Evolutionary conservation across 495 filamentous ascomycete species (phyloP), one percentile per base, ranked within the genome.

Genomic region (Trichoderma gamsii): DNA sequence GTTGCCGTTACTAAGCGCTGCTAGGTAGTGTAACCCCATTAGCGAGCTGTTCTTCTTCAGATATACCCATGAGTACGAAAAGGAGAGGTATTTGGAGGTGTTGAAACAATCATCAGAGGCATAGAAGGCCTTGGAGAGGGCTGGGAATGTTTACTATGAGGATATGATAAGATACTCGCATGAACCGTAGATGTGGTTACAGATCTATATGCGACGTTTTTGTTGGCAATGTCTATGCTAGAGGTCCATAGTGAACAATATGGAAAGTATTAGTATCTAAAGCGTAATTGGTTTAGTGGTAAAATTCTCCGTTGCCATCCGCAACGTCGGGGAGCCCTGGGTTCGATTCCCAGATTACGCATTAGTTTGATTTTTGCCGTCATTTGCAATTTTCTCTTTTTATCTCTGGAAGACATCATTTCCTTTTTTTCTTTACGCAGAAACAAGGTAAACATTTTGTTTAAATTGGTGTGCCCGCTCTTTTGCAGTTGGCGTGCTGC

Each of bases 201-300:
- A 38, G 35, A 38, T 38, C 8, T 38, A 49, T 49, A 13, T n/a
- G 4, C 13, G n/a, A 49, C 0, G n/a, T n/a, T 1, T 49, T 11
- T 5, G 4, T 21, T 56, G n/a, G 15, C n/a, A 16, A 3, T 49
- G 18, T 49, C n/a, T 49, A n/a, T 11, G 6, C n/a, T 11, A n/a
- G 13, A 18, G 16, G 56, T 21, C 3, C 25, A 18, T 49, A 49
- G 13, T 18, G 5, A 13, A n/a, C 0, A 16, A 49, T 49, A 5
- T 18, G 44, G n/a, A 1, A 1, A 16, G 18, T 4, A 3, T 16
- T 32, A 29, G 4, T 13, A 61, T 61, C 25, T 52, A 12, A 32
- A 61, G 56, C 56, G 56, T 61, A 61, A 61, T 61, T 61, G 56
- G 56, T 61, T 61, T 61, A 61, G 56, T 61, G 56, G 56, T 61